Base-by-base conservation (phyloP, 2,329 filamentous ascomycete species). In the Myriangium duriaei region DNA sequence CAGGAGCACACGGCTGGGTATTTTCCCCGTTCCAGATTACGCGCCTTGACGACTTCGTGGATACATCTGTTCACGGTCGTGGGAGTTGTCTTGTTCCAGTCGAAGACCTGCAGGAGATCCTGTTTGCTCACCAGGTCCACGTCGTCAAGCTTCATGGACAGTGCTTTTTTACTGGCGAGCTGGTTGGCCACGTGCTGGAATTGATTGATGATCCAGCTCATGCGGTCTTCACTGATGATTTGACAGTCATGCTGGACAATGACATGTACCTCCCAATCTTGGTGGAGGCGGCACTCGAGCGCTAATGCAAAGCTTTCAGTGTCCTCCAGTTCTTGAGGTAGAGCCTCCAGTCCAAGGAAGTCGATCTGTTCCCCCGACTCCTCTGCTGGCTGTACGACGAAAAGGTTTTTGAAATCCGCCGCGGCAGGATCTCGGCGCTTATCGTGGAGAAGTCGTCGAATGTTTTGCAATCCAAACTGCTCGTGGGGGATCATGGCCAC, bases 211-310 rank as follows among this genome's bases (percentile, higher is more conserved):
- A 63, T n/a, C n/a, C 21, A n/a, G 21, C 7, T n/a, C 7, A 7
- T 26, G n/a, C 21, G 21, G 7, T 26, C 21, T 26, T 26, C 67
- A 3, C 63, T 66, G 2, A 61, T 57, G 4, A 76, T 57, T 34
- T 75, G 76, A 0, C 70, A 74, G 21, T 26, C 21, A 26, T 7
- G n/a, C n/a, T n/a, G 7, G 21, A n/a, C 21, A n/a, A 7, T n/a
- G 5, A 57, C 43, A 11, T 47, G 40, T 5, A 58, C 39, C 18
- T 42, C 39, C 9, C 41, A 33, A 15, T 44, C 32, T 7, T 57
- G 46, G 55, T 55, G 37, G 57, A 58, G 7, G 7, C 7, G 7
- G 21, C 21, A 26, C 21, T 26, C 21, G 7, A 26, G 7, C 7
- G 7, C n/a, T n/a, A 26, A n/a, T 7, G 21, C 21, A 26, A 7